Evolutionary conservation across 1,139 yeast genomes (phyloP), one percentile per base, ranked within the genome.

Genomic region (Pichia terricola): DNA sequence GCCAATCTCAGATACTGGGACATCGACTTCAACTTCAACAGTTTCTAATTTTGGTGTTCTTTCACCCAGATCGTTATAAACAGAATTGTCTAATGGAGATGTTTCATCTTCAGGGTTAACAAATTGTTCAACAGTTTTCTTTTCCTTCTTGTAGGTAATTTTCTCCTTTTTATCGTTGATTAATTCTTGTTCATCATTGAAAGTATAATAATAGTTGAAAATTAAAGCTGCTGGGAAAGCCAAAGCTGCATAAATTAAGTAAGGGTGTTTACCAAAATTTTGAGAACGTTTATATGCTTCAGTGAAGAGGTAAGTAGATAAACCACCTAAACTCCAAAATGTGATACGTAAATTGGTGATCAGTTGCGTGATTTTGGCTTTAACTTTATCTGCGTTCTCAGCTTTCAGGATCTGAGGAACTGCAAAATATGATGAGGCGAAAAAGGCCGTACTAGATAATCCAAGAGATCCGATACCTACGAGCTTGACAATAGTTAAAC

Each of bases 381-480:
- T 45, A 16, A 51, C 31, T 34, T 28, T 42, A 28, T 11, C 43
- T 27, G 31, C 40, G 32, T 26, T 40, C 36, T 35, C 33, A 37
- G 25, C 34, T 10, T 38, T 26, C 30, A 49, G 42, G 7, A 56
- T 40, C n/a, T 42, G 40, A 3, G 77, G 77, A 45, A 72, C 63
- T 22, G 52, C 49, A 39, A 58, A 53, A 41, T 63, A 52, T 2
- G 74, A 59, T 44, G 72, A 69, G 49, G 64, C 63, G 5, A 67
- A 54, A 50, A 71, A 65, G 25, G 71, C 65, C 22, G 68, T 63
- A 16, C 76, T 62, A 50, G 74, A 63, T 50, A 75, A 61, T 16
- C 81, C 81, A 48, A 75, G 60, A 28, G 79, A 73, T 10, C 75
- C 66, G 32, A 69, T 70, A 28, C 81, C 81, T 42, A 74, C 58